Conservation (phyloP, 345 rosid species). For the Syzygium jambos region DNA sequence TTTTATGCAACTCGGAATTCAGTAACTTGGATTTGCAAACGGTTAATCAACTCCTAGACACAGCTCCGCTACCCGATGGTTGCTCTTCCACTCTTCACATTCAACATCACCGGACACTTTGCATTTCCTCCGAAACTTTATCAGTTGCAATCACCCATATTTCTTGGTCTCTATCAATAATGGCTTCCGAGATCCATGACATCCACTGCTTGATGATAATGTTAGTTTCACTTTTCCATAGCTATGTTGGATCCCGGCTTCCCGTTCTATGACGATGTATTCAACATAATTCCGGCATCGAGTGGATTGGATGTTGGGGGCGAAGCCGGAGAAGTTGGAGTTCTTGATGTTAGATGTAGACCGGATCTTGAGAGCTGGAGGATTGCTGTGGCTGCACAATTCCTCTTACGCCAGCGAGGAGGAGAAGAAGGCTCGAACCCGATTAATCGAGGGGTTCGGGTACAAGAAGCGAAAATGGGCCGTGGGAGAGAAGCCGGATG, state of each 20-base stretch:
- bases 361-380: constrained; percentile 67
- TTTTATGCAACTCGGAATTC: not conserved
- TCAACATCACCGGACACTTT: not conserved
- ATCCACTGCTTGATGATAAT: not conserved
- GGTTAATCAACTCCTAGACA: not conserved
- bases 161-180: not conserved
- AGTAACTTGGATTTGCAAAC: not conserved
- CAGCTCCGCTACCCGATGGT: not conserved
- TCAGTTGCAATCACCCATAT: not conserved
- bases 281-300: constrained; percentile 57
- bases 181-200: not conserved
- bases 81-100: not conserved
- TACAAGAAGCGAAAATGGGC: constrained; percentile 94
- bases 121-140: not conserved
- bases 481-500: constrained; percentile 55
- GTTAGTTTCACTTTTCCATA: not conserved
- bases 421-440: constrained; percentile 57
- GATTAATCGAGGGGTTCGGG: constrained; percentile 69
- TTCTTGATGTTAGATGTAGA: constrained; percentile 90
- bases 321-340: constrained; percentile 62
- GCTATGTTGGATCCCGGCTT: constrained; percentile 55
- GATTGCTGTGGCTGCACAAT: constrained; percentile 82
- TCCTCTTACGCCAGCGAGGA: constrained; percentile 47
- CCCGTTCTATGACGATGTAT: constrained; percentile 77
- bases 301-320: constrained; percentile 57